Percentiles rank a stretch among this genome's conserved stretches.
phyloP scores from a whole-genome alignment of 164 flowering plant genomes.

The Aristolochia contorta region DNA sequence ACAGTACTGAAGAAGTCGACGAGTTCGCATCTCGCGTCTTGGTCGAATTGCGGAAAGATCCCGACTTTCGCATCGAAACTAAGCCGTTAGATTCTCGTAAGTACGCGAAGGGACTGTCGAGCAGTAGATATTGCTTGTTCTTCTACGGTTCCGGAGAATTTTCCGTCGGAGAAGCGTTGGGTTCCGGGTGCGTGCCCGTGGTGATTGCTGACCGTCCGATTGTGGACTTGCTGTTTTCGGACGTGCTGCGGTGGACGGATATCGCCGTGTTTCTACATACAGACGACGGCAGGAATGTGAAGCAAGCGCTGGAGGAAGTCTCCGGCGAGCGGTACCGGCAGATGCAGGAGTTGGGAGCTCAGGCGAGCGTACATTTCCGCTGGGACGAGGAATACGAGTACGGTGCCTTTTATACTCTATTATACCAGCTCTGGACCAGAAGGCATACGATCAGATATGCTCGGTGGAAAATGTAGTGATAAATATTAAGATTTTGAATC shows the following conservation, averaged over 20 bases:
- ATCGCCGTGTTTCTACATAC: constrained; percentile 38
- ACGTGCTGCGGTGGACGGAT: constrained; percentile 60
- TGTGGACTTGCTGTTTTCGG: constrained; percentile 59
- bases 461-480: constrained; percentile 18
- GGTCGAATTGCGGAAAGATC: constrained; percentile 22
- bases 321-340: background rate
- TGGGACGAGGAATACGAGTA: constrained; percentile 42
- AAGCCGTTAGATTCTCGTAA: constrained; percentile 24
- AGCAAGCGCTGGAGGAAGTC: background rate
- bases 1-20: background rate
- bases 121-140: constrained; percentile 53
- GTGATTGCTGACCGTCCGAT: constrained; percentile 61
- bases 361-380: constrained; percentile 44
- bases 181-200: constrained; percentile 66
- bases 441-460: constrained; percentile 62
- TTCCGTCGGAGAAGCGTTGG: constrained; percentile 31
- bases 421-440: constrained; percentile 75
- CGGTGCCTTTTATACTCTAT: constrained; percentile 55
- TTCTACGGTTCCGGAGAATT: constrained; percentile 17
- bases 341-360: constrained; percentile 21
- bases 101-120: constrained; percentile 14
- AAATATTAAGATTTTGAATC: too few relatives aligned
- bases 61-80: constrained; percentile 35
- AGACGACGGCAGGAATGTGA: background rate
- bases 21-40: constrained; percentile 8